Base-by-base conservation (phyloP, 2,329 filamentous ascomycete genomes). In the Cadophora luteo-olivacea region DNA sequence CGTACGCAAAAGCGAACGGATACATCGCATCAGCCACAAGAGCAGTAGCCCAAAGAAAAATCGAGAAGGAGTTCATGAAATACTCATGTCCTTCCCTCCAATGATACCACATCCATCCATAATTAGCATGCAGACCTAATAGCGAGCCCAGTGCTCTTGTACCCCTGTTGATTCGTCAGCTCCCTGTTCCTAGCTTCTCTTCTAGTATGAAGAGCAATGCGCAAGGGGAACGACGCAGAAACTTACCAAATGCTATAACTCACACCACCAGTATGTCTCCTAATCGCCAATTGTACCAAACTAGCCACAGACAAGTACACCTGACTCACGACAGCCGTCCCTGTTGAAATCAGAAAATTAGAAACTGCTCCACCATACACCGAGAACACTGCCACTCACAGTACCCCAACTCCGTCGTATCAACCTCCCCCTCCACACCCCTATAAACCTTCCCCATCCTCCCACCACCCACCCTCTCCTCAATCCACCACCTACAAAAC, bases 61-160 rank as follows among this genome's bases (percentile, higher is more conserved):
- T 55, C 0, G 79, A 80, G 4, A 84, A 74, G 0, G 81, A 82
- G 38, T 80, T 80, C 61, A 80, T 76, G 36, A 83, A 80, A 72
- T 84, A 86, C 12, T 79, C 80, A 72, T 86, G 82, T 0, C 83
- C 81, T 66, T 85, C 84, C 3, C 82, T 83, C 84, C 84, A 85
- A 71, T 80, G 80, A 77, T 81, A 84, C 83, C 83, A 85, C n/a
- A 82, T 74, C 54, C 84, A 70, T 9, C 75, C 75, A 64, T 81
- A 81, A 54, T 77, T 77, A 12, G 80, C 66, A 5, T 80, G 77
- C 22, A 84, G 75, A 1, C 83, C 83, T 68, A 80, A 75, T 9
- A 83, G 63, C 0, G 82, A 81, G 4, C 84, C 83, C 2, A 81
- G 66, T 14, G 80, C 78, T 62, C 84, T 80, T 38, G 79, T 81